Base-by-base conservation (phyloP, 306 rosid genomes). In the Phaseolus lunatus region DNA sequence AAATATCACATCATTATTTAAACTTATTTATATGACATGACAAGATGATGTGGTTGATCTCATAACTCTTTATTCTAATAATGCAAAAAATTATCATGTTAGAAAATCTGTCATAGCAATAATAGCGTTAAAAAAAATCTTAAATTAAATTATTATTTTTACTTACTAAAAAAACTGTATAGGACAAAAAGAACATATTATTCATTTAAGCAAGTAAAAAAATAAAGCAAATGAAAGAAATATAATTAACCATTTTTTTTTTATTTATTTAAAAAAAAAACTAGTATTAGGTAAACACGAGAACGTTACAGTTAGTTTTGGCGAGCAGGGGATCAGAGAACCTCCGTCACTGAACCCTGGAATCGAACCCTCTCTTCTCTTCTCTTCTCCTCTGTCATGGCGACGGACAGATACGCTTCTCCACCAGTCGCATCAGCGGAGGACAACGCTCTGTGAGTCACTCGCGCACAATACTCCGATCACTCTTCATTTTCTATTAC, bases 381-480 rank as follows among this genome's bases (percentile, higher is more conserved):
- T 19, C 9, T 7, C 20, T 9, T 15, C 67, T n/a, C 45, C 41
- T 72, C 20, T 20, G 10, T 5, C 4, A 87, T 90, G 95, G 76
- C 95, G 44, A 78, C 95, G 1, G 88, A 86, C 67, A 85, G 95
- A 80, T 74, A 73, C 75, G 74, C 87, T 82, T 81, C 90, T 77
- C 82, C 84, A 14, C 73, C 87, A 9, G 49, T 88, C 72, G 29
- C 88, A 35, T 85, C 89, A 44, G 78, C 83, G 9, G 90, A 88
- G 79, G 92, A 85, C 33, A 86, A 90, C 70, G 86, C 88, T 69
- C 63, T 90, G 95, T 90, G 39, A 79, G 85, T 76, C 43, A 31
- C 47, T 10, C 48, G 0, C 48, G 3, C 48, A 43, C 48, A 43
- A 3, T 39, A 62, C 52, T 41, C n/a, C 26, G 19, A 35, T 24